Evolutionary conservation across 805 yeast genomes (phyloP).

Genomic region (Alloascoidea hylecoeti): DNA sequence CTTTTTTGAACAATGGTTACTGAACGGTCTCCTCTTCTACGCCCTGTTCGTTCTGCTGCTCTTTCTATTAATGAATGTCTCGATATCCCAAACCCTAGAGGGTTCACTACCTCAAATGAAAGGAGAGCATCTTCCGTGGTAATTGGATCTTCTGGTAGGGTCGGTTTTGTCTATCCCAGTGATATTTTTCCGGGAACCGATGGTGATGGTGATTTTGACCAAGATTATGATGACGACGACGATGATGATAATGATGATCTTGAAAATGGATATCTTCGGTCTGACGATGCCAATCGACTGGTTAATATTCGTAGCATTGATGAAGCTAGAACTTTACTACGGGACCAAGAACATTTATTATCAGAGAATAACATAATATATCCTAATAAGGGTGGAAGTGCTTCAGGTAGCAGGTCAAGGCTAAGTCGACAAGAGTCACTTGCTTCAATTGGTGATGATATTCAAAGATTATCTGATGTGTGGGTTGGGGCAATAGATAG

Average conservation of each 20-base stretch:
- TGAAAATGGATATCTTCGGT: background rate
- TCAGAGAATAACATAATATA: background rate
- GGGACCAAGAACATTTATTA: background rate
- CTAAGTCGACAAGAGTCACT: background rate
- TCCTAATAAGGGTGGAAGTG: background rate
- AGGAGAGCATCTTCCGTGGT: background rate
- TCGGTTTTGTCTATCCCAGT: background rate
- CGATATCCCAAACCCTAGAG: background rate
- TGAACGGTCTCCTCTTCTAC: background rate
- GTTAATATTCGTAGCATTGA: background rate
- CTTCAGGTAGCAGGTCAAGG: background rate
- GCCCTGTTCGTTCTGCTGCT: background rate
- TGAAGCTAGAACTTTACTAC: background rate
- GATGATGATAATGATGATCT: conserved; percentile 1
- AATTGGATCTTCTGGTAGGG: background rate
- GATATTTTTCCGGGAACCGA: background rate
- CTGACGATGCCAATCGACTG: background rate
- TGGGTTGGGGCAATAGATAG: conserved; percentile 16
- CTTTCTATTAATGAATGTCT: background rate
- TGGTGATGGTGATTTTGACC: background rate
- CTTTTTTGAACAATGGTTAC: too few species aligned
- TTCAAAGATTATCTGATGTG: background rate
- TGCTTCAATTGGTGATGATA: background rate
- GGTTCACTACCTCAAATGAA: background rate
- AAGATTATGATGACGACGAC: background rate